phyloP scores from a whole-genome alignment of 1,139 yeast species.

The Geotrichum candidum region DNA sequence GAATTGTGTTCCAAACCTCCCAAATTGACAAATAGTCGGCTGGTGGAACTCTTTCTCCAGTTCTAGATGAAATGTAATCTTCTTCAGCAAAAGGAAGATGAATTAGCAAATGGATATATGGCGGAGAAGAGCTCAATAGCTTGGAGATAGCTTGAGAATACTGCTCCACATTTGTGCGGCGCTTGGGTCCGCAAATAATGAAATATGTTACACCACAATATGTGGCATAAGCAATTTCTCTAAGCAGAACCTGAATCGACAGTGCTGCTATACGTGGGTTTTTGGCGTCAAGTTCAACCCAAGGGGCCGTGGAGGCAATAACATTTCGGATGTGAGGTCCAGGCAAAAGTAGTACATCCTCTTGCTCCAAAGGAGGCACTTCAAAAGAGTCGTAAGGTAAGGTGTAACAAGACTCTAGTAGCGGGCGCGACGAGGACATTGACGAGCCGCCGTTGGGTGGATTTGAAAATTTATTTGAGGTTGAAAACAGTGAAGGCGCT shows the following conservation, averaged over 20 bases:
- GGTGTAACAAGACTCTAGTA: slow-evolving; percentile 1
- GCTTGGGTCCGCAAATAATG: slow-evolving; percentile 55
- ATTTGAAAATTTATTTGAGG: slow-evolving; percentile 10
- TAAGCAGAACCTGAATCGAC: slow-evolving; percentile 47
- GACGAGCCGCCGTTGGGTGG: slow-evolving; percentile 7
- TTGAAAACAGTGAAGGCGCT: slow-evolving; percentile 15
- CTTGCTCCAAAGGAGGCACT: slow-evolving; percentile 20
- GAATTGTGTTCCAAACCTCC: slow-evolving; percentile 64
- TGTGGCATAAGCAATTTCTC: slow-evolving; percentile 54
- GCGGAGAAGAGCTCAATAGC: slow-evolving; percentile 28
- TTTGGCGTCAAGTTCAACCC: slow-evolving; percentile 56
- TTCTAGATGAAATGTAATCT: slow-evolving; percentile 29
- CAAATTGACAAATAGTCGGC: slow-evolving; percentile 54
- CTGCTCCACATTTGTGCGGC: slow-evolving; percentile 46
- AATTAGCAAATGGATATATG: slow-evolving; percentile 34
- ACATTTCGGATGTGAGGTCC: slow-evolving; percentile 38
- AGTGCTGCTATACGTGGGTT: slow-evolving; percentile 45
- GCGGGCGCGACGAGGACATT: slow-evolving; percentile 11
- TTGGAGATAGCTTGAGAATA: slow-evolving; percentile 42
- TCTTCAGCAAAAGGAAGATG: slow-evolving; percentile 43
- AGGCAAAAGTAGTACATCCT: slow-evolving; percentile 34
- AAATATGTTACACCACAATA: slow-evolving; percentile 49
- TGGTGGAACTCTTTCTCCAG: slow-evolving; percentile 38
- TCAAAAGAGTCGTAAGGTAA: slow-evolving; percentile 16
- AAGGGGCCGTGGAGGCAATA: slow-evolving; percentile 53